A percentile compares a stretch with the other conserved stretches of the same genome.
phyloP scores from a whole-genome alignment of 345 rosid species.

The Salix suchowensis region DNA sequence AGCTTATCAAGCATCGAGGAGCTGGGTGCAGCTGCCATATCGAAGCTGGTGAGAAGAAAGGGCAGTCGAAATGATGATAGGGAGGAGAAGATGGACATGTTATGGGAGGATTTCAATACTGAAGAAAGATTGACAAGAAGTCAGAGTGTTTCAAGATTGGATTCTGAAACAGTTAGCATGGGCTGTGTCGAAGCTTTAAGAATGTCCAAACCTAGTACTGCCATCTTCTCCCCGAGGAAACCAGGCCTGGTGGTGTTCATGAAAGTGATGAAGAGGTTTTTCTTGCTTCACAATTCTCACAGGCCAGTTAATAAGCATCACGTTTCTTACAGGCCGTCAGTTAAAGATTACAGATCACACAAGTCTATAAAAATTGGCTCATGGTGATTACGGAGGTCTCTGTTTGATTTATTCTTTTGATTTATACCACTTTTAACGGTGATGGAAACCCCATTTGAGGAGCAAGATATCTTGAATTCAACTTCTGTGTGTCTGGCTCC shows the following conservation, averaged over 20 bases:
- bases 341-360: not conserved
- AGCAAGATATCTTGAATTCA: not conserved
- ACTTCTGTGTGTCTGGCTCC: not conserved
- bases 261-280: conserved; percentile 49
- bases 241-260: conserved; percentile 41
- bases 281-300: conserved; percentile 44
- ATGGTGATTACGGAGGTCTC: not conserved
- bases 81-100: conserved; percentile 70
- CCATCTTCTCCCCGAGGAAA: conserved; percentile 26
- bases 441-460: not conserved
- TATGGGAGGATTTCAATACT: conserved; percentile 81
- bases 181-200: conserved; percentile 33
- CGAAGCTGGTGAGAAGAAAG: not conserved
- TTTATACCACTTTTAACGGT: not conserved
- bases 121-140: conserved; percentile 37
- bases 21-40: not conserved
- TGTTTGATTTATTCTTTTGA: not conserved
- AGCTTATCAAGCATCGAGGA: conserved; percentile 35
- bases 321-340: not conserved
- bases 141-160: conserved; percentile 12
- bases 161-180: conserved; percentile 10
- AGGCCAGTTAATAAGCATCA: not conserved
- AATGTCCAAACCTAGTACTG: conserved; percentile 19
- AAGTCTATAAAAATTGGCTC: not conserved
- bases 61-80: not conserved